phyloP scores from a whole-genome alignment of 2,329 filamentous ascomycete genomes.

The Alternaria alternata region DNA sequence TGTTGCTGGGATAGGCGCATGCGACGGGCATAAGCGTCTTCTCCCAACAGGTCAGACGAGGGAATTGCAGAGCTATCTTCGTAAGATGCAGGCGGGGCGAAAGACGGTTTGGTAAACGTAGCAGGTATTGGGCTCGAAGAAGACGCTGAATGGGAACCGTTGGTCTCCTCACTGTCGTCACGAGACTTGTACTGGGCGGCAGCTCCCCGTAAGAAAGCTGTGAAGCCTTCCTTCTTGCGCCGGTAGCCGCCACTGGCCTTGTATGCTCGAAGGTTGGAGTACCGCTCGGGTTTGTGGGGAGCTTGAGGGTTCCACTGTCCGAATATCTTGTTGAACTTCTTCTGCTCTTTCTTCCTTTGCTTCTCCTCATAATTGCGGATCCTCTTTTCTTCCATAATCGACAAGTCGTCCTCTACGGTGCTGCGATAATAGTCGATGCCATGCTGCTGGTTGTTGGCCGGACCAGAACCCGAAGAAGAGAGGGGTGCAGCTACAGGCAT shows the following conservation, averaged over 20 bases:
- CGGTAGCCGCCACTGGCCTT: constrained; percentile 35
- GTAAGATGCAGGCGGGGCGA: constrained; percentile 57
- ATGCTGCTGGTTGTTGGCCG: constrained; percentile 29
- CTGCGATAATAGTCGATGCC: constrained; percentile 68
- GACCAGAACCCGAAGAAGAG: constrained; percentile 23
- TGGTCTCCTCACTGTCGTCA: constrained; percentile 24
- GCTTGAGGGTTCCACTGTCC: constrained; percentile 55
- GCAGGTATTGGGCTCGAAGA: constrained; percentile 23
- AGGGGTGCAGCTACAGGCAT: constrained; percentile 30
- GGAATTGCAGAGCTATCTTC: constrained; percentile 26
- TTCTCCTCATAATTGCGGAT: constrained; percentile 76
- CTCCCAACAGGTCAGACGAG: constrained; percentile 50
- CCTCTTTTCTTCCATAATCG: constrained; percentile 69
- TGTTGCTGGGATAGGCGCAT: constrained; percentile 25
- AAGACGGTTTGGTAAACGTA: constrained; percentile 45
- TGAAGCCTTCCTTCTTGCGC: constrained; percentile 36
- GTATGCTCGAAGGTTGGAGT: constrained; percentile 40
- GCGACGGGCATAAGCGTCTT: constrained; percentile 35
- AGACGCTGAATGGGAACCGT: constrained; percentile 20
- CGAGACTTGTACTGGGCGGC: constrained; percentile 20
- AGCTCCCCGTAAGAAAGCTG: constrained; percentile 31
- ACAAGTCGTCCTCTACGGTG: constrained; percentile 80
- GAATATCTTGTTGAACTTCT: constrained; percentile 74
- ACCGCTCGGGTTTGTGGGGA: constrained; percentile 34
- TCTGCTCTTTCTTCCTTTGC: constrained; percentile 65